Base-by-base conservation (phyloP, 805 yeast species). In the Candida argentea region DNA sequence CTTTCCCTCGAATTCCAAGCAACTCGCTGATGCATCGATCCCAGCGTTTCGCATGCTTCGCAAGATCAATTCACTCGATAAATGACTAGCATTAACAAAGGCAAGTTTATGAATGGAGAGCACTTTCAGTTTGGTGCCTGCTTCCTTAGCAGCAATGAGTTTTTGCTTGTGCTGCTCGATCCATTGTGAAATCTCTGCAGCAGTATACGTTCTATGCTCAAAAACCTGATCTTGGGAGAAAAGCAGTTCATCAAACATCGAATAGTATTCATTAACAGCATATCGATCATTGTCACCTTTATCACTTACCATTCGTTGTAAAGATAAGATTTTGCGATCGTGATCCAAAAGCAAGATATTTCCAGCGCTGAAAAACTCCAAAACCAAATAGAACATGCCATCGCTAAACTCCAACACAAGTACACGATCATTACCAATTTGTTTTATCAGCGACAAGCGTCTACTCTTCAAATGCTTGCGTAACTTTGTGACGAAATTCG, bases 331-430 rank as follows among this genome's bases (percentile, higher is more conserved):
- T 41, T 70, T 75, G 34, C 63, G 52, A 13, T 76, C 67, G 16
- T 72, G 66, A 50, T 89, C 93, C 36, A 89, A 61, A 13, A 89
- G 61, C 12, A 89, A 59, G 30, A 89, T 71, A 47, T 89, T 89
- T 16, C 98, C 98, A 3, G 95, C 95, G 47, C 95, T 82, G 58
- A 87, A 89, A 44, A 89, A 89, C 52, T 89, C 98, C 29, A 89
- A 53, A 0, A 84, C 94, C 38, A 89, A 57, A 41, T 81, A 78
- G 44, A 57, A 75, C 29, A 71, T 43, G 2, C 95, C 95, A 43
- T 84, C 94, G 25, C 87, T 75, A 54, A 89, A 89, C 35, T 83
- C 75, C 25, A 89, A 52, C 0, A 86, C 94, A 24, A 84, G 60
- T n/a, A 84, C 73, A 50, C 97, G 67, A 47, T 86, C 95, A 43